Conservation (phyloP, 2,329 filamentous ascomycete species). For the Xylaria sp. region DNA sequence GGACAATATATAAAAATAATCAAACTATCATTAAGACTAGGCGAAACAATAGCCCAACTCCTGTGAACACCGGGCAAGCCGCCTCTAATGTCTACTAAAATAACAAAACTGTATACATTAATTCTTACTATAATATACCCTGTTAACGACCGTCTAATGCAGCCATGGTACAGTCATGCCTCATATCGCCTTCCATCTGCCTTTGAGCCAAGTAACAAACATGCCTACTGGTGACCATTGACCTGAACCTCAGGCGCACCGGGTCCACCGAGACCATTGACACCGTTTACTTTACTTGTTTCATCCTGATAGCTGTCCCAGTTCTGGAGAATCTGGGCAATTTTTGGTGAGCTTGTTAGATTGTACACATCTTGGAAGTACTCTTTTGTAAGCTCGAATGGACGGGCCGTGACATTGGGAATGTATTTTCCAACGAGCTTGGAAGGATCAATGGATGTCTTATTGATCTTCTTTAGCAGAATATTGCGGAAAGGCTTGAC, state of each 20-base stretch:
- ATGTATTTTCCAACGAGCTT: constrained; percentile 99
- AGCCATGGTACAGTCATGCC: not conserved
- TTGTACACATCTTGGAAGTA: constrained; percentile 99
- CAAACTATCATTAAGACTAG: constrained; percentile 4
- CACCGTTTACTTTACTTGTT: constrained; percentile 47
- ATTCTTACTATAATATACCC: constrained; percentile 8
- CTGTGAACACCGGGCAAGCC: not conserved
- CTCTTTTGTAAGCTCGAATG: constrained; percentile 95
- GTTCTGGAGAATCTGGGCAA: constrained; percentile 84
- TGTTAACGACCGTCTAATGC: constrained; percentile 6
- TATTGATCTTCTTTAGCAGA: constrained; percentile 99
- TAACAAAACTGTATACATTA: constrained; percentile 17
- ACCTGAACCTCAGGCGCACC: constrained; percentile 47
- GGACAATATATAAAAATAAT: too few relatives aligned
- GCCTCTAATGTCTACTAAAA: constrained; percentile 13
- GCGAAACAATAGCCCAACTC: not conserved
- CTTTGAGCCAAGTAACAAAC: not conserved
- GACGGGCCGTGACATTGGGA: constrained; percentile 95
- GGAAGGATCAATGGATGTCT: constrained; percentile 96
- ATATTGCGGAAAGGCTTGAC: constrained; percentile 99
- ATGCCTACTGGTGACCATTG: constrained; percentile 36
- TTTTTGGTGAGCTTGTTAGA: constrained; percentile 84
- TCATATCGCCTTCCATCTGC: not conserved
- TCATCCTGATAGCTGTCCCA: constrained; percentile 78
- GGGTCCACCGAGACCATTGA: constrained; percentile 53